Evolutionary conservation across 2,329 filamentous ascomycete species (phyloP).

Genomic region (Diaporthe helianthi): DNA sequence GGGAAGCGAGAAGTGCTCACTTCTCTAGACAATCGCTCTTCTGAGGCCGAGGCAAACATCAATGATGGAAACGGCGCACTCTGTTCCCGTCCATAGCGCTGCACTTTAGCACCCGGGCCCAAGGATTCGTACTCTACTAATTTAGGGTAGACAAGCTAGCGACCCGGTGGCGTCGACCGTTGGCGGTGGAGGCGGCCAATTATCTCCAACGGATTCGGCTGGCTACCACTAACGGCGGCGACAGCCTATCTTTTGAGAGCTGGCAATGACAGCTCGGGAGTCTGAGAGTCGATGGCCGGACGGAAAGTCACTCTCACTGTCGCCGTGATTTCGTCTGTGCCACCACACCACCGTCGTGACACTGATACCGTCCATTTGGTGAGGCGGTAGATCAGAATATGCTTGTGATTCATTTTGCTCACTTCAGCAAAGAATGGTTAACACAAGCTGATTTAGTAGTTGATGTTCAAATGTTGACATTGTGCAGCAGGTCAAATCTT

Average conservation of each 20-base stretch:
- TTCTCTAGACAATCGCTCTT: neutral
- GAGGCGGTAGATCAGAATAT: too few species aligned
- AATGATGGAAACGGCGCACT: too few species aligned
- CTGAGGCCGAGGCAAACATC: too few species aligned
- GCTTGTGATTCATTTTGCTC: neutral
- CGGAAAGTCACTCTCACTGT: neutral
- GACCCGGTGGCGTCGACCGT: neutral
- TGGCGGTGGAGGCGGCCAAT: neutral
- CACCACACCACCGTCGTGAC: too few species aligned
- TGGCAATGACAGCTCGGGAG: neutral
- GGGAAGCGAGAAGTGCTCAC: neutral
- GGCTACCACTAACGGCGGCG: neutral
- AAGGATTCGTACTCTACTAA: too few species aligned
- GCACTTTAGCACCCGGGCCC: too few species aligned
- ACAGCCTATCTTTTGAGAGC: neutral
- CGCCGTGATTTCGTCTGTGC: too few species aligned
- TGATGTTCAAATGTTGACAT: too few species aligned
- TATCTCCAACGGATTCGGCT: neutral
- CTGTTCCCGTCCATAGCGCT: neutral
- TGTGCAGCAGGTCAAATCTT: neutral
- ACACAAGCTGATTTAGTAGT: too few species aligned
- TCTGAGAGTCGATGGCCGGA: neutral
- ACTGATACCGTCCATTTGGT: too few species aligned
- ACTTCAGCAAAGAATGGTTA: neutral
- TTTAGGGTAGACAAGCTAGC: slow-evolving; percentile 3